Percentiles rank a stretch among this genome's conserved stretches.
Evolutionary conservation across 805 yeast genomes (phyloP).

Genomic region (Diddensiella transvaalensis): DNA sequence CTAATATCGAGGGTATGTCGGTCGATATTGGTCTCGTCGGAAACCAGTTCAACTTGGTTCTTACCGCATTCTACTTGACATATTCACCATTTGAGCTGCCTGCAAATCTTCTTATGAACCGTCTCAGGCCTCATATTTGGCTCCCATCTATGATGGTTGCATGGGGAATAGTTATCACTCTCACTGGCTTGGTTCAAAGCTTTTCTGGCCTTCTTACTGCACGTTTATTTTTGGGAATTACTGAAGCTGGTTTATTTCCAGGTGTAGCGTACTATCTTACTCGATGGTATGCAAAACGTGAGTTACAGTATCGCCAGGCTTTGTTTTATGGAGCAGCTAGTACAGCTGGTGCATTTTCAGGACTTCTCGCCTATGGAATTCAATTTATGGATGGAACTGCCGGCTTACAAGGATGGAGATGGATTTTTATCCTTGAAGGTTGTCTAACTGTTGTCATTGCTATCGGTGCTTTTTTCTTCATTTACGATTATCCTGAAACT

Average conservation of each 20-base stretch:
- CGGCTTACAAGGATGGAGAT: conserved; percentile 37
- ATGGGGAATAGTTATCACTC: conserved; percentile 36
- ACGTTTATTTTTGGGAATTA: conserved; percentile 39
- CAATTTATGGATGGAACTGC: conserved; percentile 46
- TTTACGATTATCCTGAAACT: conserved; percentile 53
- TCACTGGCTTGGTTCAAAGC: conserved; percentile 35
- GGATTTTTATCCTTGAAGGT: conserved; percentile 44
- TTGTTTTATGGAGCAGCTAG: conserved; percentile 34
- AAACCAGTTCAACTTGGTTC: conserved; percentile 35
- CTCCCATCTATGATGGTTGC: conserved; percentile 34
- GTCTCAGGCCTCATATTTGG: conserved; percentile 36
- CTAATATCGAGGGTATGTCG: conserved; percentile 49
- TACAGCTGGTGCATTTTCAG: conserved; percentile 37
- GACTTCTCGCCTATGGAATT: conserved; percentile 38
- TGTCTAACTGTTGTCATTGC: conserved; percentile 37
- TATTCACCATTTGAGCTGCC: conserved; percentile 28
- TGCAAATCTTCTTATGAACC: conserved; percentile 31
- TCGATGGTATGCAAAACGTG: conserved; percentile 37
- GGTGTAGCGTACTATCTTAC: conserved; percentile 36
- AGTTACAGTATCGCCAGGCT: conserved; percentile 38
- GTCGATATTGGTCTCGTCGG: conserved; percentile 36
- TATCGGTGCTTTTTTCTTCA: conserved; percentile 31
- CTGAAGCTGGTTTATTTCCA: conserved; percentile 45
- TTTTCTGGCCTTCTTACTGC: conserved; percentile 34
- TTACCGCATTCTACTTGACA: conserved; percentile 39